Evolutionary conservation across 1,139 yeast species (phyloP), one percentile per base, ranked within the genome.

Genomic region (Kodamaea sp.): DNA sequence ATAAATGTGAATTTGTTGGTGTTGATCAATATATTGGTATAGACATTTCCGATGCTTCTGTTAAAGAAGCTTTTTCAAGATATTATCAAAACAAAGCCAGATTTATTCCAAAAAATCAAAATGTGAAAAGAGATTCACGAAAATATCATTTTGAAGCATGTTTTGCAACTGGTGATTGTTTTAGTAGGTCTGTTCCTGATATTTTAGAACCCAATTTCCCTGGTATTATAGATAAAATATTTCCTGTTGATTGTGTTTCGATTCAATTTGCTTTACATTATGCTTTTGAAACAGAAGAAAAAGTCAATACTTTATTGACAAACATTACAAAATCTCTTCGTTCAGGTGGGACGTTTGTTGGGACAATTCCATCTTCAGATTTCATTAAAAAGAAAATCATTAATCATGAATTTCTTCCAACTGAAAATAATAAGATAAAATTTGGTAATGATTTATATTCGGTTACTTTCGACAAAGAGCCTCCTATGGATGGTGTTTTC

Each of bases 341-440:
- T 49, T 69, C 81, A 1, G 97, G 97, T 2, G 97, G 98, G 0
- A 70, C 72, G 39, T 90, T 94, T 54, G 76, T 92, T 43, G 98
- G 97, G 1, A 94, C 98, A 0, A 87, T 90, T 32, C 98, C 98
- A 1, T 88, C 92, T 39, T 81, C 95, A 2, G 97, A 89, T 56
- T 84, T 83, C 50, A 84, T 90, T 36, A 73, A 78, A 42, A 76
- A 78, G 50, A 83, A 84, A 54, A 67, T 86, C 32, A 65, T 73
- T 36, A 75, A 71, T 34, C 58, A 61, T 33, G 60, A 58, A 26
- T 62, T 55, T 41, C 55, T 78, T 36, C 42, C 44, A 2, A 59
- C 58, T 26, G 62, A 68, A n/a, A 66, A 64, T 10, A 81, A 75
- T 11, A 77, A 74, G 34, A 73, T 73, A 34, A 75, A 75, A 36